Evolutionary conservation across 1,284 basidiomycete species (phyloP).

Genomic region (Vanrija humicola): DNA sequence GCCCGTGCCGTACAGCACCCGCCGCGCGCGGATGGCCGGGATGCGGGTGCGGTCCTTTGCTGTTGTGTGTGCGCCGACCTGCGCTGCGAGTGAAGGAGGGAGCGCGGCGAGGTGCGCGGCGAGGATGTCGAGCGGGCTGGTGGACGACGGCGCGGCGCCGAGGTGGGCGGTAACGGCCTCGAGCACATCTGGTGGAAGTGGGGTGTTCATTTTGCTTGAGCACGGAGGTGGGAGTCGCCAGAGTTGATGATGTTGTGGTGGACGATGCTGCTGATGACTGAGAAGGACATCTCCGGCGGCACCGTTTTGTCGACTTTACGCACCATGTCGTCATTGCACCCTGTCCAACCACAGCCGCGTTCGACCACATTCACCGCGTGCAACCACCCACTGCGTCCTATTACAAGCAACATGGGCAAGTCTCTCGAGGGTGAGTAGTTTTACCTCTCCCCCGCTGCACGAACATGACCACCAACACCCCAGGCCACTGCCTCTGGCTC

Average conservation of each 20-base stretch:
- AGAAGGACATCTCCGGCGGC: background rate
- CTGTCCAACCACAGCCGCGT: background rate
- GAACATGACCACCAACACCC: background rate
- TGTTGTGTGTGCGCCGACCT: constrained; percentile 11
- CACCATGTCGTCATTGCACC: background rate
- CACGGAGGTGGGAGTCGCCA: background rate
- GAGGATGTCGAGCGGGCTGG: background rate
- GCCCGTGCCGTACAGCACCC: constrained; percentile 29
- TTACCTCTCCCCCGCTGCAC: no score
- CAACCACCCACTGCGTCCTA: background rate
- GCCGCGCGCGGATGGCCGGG: constrained; percentile 33
- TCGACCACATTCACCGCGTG: background rate
- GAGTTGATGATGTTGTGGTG: background rate
- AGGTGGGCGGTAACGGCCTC: constrained; percentile 1
- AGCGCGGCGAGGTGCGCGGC: background rate
- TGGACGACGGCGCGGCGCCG: background rate
- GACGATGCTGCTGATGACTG: background rate
- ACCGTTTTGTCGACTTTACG: no score
- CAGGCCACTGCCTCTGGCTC: constrained; percentile 27
- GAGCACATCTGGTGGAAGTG: constrained; percentile 1
- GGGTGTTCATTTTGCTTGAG: background rate
- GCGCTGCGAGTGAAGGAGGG: background rate
- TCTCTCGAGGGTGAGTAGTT: no score
- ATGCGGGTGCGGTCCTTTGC: constrained; percentile 33
- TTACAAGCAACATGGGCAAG: no score